Evolutionary conservation across 208 protist species (phyloP), one percentile per base, ranked within the genome.

Genomic region (Herpetomonas samuelpessoai): DNA sequence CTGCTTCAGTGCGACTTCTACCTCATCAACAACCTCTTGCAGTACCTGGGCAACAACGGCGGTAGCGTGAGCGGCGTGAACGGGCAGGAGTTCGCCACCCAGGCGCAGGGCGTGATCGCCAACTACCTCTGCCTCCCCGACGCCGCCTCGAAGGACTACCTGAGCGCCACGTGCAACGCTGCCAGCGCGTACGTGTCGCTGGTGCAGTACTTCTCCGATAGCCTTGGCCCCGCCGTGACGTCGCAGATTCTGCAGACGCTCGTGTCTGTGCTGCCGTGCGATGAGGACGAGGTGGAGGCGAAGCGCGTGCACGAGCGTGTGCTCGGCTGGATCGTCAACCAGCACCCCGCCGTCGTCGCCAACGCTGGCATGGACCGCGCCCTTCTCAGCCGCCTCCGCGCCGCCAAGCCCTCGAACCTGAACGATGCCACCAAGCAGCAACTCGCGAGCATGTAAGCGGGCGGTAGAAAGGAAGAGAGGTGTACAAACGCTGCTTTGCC

Each of bases 211-310:
- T 83, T 82, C 68, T 59, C 69, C 62, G 46, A 62, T 50, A 47
- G 58, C 46, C 30, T 71, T 31, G 31, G 68, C 53, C 44, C 65
- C 49, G 53, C 45, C 26, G 25, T 59, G 30, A 59, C 68, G 4
- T 29, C 68, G 26, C 45, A 63, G 27, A 76, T 86, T 59, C 69
- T 92, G 27, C 26, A 58, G 27, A 49, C 54, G 14, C 68, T 95
- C 30, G 67, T 77, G 24, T 74, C 55, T 24, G 60, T 57, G 25
- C 75, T 95, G 21, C 88, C 88, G 35, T 77, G 65, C n/a, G 64
- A 73, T 28, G 77, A 73, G n/a, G 88, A 95, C 62, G 73, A 83
- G 44, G 72, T 84, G 14, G 84, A 95, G 70, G 82, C 88, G 2
- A 52, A 59, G 38, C 72, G 75, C 35, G 72, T 95, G 19, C 88